These are phyloP conservation scores for Trichocomaceae sp. DNA, from an alignment of 2,329 filamentous ascomycete species.

Conservation along the genomic window DNA sequence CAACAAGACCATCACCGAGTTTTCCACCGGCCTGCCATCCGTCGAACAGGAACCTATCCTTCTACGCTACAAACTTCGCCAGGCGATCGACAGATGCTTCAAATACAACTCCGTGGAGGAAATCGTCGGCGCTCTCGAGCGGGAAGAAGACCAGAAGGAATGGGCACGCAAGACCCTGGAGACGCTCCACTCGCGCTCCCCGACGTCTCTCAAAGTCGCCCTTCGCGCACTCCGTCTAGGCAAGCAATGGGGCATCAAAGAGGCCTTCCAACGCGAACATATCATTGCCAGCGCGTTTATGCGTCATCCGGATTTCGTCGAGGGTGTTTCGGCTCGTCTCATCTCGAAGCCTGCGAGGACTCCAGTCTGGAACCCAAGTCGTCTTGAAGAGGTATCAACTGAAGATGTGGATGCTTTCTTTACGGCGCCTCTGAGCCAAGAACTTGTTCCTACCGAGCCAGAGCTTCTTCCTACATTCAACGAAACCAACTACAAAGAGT, in stretches of 20 bases:
- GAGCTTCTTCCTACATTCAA: slow-evolving; percentile 55
- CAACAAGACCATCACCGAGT: slow-evolving; percentile 87
- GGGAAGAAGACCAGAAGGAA: slow-evolving; percentile 49
- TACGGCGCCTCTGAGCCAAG: slow-evolving; percentile 38
- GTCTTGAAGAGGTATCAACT: slow-evolving; percentile 59
- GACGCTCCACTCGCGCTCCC: slow-evolving; percentile 71
- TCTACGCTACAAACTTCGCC: slow-evolving; percentile 63
- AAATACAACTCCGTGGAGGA: slow-evolving; percentile 58
- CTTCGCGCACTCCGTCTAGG: slow-evolving; percentile 76
- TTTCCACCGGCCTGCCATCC: slow-evolving; percentile 70
- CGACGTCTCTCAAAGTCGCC: slow-evolving; percentile 78
- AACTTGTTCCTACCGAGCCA: slow-evolving; percentile 21
- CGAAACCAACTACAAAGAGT: slow-evolving; percentile 57
- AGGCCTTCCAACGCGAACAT: slow-evolving; percentile 82
- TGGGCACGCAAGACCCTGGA: slow-evolving; percentile 76
- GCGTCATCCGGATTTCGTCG: slow-evolving; percentile 81
- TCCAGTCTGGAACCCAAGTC: slow-evolving; percentile 70
- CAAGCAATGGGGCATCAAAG: slow-evolving; percentile 66
- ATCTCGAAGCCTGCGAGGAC: slow-evolving; percentile 60
- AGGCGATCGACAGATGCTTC: slow-evolving; percentile 81
- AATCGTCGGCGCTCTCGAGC: slow-evolving; percentile 62
- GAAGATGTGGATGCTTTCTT: slow-evolving; percentile 66
- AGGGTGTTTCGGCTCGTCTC: slow-evolving; percentile 79
- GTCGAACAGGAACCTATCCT: slow-evolving; percentile 55
- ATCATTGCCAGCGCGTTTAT: slow-evolving; percentile 83